Conservation (phyloP, 345 rosid genomes). For the Gossypioides kirkii region DNA sequence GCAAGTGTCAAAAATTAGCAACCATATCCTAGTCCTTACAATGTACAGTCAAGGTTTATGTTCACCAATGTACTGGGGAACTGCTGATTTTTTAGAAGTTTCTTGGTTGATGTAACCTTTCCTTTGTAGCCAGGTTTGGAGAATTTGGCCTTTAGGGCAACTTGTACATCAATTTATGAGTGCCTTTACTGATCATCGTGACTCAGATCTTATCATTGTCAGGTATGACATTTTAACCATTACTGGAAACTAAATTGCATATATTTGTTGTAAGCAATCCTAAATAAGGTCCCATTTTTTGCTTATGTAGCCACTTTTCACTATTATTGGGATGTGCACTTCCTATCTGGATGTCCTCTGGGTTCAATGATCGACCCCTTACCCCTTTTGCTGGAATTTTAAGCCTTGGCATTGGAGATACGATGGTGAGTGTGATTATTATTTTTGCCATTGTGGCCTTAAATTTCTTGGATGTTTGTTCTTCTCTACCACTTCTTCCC, state of each 20-base stretch:
- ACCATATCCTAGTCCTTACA: background rate
- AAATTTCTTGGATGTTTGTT: background rate
- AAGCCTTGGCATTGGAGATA: conserved; percentile 97
- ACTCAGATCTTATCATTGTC: conserved; percentile 87
- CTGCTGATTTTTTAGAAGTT: background rate
- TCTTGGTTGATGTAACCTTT: conserved; percentile 14
- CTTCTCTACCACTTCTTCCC: background rate
- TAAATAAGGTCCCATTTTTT: conserved; percentile 7
- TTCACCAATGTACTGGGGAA: background rate
- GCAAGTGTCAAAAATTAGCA: background rate
- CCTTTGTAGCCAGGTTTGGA: conserved; percentile 64
- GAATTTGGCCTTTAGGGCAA: conserved; percentile 77
- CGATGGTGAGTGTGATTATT: conserved; percentile 59
- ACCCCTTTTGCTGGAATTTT: conserved; percentile 93
- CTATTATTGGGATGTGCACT: conserved; percentile 96
- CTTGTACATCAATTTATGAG: conserved; percentile 76
- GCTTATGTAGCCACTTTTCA: conserved; percentile 71
- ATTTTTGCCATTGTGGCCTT: background rate
- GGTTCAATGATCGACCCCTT: conserved; percentile 88
- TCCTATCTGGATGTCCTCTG: conserved; percentile 97
- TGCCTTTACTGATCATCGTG: conserved; percentile 97
- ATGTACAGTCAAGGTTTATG: background rate
- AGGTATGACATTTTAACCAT: conserved; percentile 38
- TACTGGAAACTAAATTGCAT: conserved; percentile 11
- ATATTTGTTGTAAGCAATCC: background rate